Base-by-base conservation (phyloP, 1,284 basidiomycete species). In the Ganoderma multipileum region DNA sequence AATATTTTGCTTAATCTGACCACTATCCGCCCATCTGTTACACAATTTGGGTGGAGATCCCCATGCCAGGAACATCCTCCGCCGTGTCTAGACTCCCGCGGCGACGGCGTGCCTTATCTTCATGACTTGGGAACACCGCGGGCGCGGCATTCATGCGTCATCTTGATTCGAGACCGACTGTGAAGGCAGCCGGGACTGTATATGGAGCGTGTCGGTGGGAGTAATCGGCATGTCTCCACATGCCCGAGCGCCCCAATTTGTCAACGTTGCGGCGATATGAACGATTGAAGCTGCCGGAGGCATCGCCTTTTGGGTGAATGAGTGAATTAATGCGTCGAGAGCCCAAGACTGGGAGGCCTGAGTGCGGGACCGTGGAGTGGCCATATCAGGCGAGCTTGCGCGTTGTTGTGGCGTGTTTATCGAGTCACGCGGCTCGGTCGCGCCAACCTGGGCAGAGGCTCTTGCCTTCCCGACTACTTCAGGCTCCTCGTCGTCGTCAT, bases 371-470 rank as follows among this genome's bases (percentile, higher is more conserved):
- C 20, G 23, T 41, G 33, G 57, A 64, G 33, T 14, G 5, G 33
- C 76, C 76, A 68, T 71, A 76, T 72, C 33, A 58, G 73, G 78
- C 55, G 69, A 68, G 70, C 75, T 76, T 71, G 72, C 71, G 72
- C 70, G 72, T 69, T 78, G 77, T 77, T 78, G 77, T 76, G 73
- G 74, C 73, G 66, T 78, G 77, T 78, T 78, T 75, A 65, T 68
- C 68, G 77, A 78, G 77, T 79, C 78, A 78, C 77, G 75, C 73
- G 68, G 55, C 62, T 67, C 68, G 61, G 68, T 72, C 72, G 75
- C 76, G 74, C 72, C 73, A 68, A 63, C 47, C 64, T 68, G 36
- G 61, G 63, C 57, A 54, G 64, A 44, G 66, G 73, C 28, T 75
- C 74, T 76, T 71, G 71, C 71, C 71, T 74, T 74, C 73, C 69